Evolutionary conservation across 2,329 filamentous ascomycete species (phyloP).

Genomic region (Fusarium sacchari): DNA sequence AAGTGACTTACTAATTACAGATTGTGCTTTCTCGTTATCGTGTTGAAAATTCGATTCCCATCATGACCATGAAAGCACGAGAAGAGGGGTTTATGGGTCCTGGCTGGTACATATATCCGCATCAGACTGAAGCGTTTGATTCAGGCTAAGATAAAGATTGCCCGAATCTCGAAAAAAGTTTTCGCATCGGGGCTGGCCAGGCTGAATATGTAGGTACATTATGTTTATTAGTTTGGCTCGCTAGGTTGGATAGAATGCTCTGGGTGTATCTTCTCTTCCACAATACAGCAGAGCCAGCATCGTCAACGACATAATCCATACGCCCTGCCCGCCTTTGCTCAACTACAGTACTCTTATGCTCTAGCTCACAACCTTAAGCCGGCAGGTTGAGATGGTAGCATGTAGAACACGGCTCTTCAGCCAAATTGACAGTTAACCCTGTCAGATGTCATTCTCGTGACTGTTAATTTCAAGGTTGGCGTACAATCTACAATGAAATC

Average conservation of each 20-base stretch:
- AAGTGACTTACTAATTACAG: conserved; percentile 26
- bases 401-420: neutral
- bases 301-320: neutral
- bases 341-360: neutral
- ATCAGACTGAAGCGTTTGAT: neutral
- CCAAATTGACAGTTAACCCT: neutral
- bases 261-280: neutral
- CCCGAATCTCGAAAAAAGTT: neutral
- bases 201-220: neutral
- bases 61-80: conserved; percentile 2
- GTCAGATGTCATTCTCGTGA: neutral
- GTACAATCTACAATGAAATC: neutral
- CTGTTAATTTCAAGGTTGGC: neutral
- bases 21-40: conserved; percentile 20
- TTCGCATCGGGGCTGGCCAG: neutral
- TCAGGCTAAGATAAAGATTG: neutral
- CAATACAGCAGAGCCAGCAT: neutral
- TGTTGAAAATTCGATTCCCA: conserved; percentile 14
- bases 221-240: neutral
- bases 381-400: neutral
- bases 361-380: neutral
- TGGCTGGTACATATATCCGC: conserved; percentile 3
- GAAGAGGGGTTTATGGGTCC: conserved; percentile 16
- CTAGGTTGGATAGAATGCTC: neutral
- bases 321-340: neutral